Evolutionary conservation across 139 green algal genomes (phyloP).

Genomic region (Dunaliella sp.): DNA sequence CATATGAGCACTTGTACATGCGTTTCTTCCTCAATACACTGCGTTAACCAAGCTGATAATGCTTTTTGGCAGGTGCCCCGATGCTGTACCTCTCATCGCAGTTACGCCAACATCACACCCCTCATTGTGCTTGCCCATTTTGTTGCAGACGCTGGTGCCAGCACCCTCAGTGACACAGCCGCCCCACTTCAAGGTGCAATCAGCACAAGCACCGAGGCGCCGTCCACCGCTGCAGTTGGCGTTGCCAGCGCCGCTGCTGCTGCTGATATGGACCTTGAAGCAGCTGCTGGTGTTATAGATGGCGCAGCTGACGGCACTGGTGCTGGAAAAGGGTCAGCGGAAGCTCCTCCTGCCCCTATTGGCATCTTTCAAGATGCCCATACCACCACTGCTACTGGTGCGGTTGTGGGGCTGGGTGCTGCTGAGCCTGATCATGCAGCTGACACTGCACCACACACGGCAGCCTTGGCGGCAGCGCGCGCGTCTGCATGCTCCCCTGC

Average conservation of each 20-base stretch:
- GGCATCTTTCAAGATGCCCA: not conserved
- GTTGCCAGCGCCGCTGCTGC: conserved; percentile 1
- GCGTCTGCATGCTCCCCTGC: not conserved
- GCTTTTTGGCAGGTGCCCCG: too few species aligned
- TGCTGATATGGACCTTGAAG: not conserved
- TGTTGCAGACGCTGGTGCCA: too few species aligned
- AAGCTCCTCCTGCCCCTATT: not conserved
- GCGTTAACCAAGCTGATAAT: too few species aligned
- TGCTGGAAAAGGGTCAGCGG: not conserved
- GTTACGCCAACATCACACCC: too few species aligned
- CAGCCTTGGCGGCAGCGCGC: conserved; percentile 5
- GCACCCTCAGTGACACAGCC: too few species aligned
- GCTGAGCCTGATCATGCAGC: conserved; percentile 9
- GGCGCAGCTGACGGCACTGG: not conserved
- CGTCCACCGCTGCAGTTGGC: not conserved
- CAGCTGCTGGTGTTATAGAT: not conserved
- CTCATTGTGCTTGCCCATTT: too few species aligned
- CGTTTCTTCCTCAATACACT: too few species aligned
- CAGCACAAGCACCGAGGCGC: not conserved
- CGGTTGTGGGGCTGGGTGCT: conserved; percentile 4
- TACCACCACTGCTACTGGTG: not conserved
- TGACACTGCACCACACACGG: conserved; percentile 7
- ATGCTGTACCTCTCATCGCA: too few species aligned
- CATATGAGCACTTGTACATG: too few species aligned
- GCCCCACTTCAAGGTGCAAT: too few species aligned